Base-by-base conservation (phyloP, 2,329 filamentous ascomycete genomes). In the Apiospora marii region DNA sequence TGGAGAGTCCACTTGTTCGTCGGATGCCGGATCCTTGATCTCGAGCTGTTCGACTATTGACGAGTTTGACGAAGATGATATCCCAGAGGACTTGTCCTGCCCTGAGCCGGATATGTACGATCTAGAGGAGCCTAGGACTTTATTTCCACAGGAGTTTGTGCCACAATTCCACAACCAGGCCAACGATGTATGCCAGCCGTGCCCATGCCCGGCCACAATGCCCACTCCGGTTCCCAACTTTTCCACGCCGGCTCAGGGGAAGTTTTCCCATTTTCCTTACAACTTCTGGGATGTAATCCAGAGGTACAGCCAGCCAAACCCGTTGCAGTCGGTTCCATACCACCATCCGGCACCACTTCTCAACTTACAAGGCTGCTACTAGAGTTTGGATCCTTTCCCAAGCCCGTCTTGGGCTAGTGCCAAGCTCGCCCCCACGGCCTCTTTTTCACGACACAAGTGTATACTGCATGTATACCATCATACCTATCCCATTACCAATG, bases 11-110 rank as follows among this genome's bases (percentile, higher is more conserved):
- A 83, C 80, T 67, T 85, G 83, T 76, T 84, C 83, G 41, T 89
- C 88, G 10, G 87, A 90, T 76, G 86, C 88, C 75, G 88, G 87
- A 41, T 90, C 88, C 30, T 83, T 90, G 34, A 85, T 85, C 27
- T 90, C 88, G n/a, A 87, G 84, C 75, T 85, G 82, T 44, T 87
- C 87, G 16, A 88, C 85, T 70, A 83, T 89, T 70, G 86, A 87
- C 70, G 87, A 89, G 73, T 83, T 83, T 37, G 81, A 89, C 73
- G 83, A 84, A 41, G 85, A 87, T 27, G 86, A 88, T 46, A 85
- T 71, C 34, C 41, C 53, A 82, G 24, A 78, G 85, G 68, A 74
- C 81, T 51, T 79, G 80, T 2, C 83, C 84, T 22, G 30, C 27
- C 69, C 43, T 76, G 84, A 86, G 53, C 78, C 81, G n/a, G 78